Evolutionary conservation across 2,329 filamentous ascomycete species (phyloP).

Genomic region (Tricladium varicosporioides): DNA sequence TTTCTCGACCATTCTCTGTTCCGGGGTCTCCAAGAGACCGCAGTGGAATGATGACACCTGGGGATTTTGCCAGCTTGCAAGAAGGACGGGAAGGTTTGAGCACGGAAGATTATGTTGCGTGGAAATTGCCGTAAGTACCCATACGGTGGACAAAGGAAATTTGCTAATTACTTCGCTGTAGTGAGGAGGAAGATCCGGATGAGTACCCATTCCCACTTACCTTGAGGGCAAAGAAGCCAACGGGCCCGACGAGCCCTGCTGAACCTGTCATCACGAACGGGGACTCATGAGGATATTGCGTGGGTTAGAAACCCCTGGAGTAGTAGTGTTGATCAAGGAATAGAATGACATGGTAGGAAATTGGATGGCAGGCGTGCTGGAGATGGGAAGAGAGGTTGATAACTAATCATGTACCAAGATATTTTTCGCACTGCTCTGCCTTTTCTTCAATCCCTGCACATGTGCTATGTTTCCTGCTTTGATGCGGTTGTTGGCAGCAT

Average conservation of each 20-base stretch:
- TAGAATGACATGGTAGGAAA: not conserved
- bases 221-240: conserved; percentile 46
- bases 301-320: too few species aligned
- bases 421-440: not conserved
- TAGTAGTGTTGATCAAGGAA: too few species aligned
- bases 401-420: conserved; percentile 5
- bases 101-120: conserved; percentile 97
- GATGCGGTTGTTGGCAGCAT: too few species aligned
- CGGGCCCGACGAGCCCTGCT: conserved; percentile 31
- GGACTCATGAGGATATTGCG: too few species aligned
- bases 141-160: not conserved
- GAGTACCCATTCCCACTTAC: conserved; percentile 72
- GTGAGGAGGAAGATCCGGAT: conserved; percentile 90
- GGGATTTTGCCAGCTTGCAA: conserved; percentile 94
- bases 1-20: conserved; percentile 88
- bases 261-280: conserved; percentile 30
- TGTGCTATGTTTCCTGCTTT: too few species aligned
- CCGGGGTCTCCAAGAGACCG: conserved; percentile 89
- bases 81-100: conserved; percentile 89
- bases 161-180: conserved; percentile 37
- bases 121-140: conserved; percentile 89
- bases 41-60: conserved; percentile 97
- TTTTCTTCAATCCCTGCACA: too few species aligned
- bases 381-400: not conserved
- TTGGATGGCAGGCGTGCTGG: not conserved